Base-by-base conservation (phyloP, 768 basidiomycete genomes). In the Boletus barrowsii region DNA sequence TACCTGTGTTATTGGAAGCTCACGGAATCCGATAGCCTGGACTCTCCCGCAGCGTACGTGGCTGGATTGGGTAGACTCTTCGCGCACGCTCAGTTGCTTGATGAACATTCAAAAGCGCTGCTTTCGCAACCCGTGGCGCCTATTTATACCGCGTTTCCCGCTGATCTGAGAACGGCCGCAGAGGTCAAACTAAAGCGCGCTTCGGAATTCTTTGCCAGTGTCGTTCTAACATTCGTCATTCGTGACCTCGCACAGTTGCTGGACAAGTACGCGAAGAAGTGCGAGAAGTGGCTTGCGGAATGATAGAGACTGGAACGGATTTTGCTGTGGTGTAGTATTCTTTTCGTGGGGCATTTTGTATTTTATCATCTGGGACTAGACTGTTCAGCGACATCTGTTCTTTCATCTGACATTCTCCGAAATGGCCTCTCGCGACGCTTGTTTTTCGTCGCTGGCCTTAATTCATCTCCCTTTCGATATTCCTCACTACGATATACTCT, bases 181-280 rank as follows among this genome's bases (percentile, higher is more conserved):
- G 91, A 94, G 66, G 75, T 79, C 62, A 87, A 84, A 68, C 80
- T 96, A 53, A 85, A 83, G 66, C 86, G 88, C 58, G 80, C 84
- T 33, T 92, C 90, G n/a, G 90, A 95, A 65, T 96, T 96, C 69
- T 96, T 95, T 62, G 89, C 89, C 24, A 88, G 80, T 49, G 91
- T 94, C 56, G 83, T 96, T 51, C 77, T 93, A 57, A 89, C 89
- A 17, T 94, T 96, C 68, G 91, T 96, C 63, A 84, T 96, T 63
- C 84, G 86, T 49, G 92, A 94, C 69, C 78, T 93, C 59, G 89
- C 90, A 40, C 84, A 87, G 63, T 73, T 95, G 47, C 77, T 95
- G 57, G 93, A 95, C 77, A 94, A 95, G 73, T 94, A 93, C 70
- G 88, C 87, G 59, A 93, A 93, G 79, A 90, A 90, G 69, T 91